phyloP scores from a whole-genome alignment of 164 flowering plant species.

The Saururus chinensis region DNA sequence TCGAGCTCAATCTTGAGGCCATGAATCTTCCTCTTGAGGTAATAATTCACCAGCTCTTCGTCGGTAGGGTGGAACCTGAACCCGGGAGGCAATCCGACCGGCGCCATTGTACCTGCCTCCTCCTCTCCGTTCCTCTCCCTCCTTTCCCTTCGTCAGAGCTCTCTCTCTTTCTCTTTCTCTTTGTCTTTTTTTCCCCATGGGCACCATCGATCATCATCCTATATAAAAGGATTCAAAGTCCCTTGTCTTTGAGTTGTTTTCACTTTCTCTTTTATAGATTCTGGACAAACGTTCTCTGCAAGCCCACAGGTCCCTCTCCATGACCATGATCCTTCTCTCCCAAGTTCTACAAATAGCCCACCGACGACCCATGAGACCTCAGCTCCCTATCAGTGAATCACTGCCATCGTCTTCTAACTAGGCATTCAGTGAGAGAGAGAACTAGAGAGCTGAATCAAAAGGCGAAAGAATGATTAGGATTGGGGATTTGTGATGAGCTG shows the following conservation, averaged over 20 bases:
- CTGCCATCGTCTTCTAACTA: neutral
- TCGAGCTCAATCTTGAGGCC: slow-evolving; percentile 80
- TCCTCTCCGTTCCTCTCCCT: neutral
- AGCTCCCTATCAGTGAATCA: neutral
- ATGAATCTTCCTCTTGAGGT: slow-evolving; percentile 73
- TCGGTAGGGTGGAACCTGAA: slow-evolving; percentile 90
- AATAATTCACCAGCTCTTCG: slow-evolving; percentile 83
- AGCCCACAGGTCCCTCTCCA: slow-evolving; percentile 24
- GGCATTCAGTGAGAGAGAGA: neutral
- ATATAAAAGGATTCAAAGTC: slow-evolving; percentile 48
- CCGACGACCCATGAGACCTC: neutral
- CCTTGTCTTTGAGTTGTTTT: slow-evolving; percentile 37
- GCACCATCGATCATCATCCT: slow-evolving; percentile 7
- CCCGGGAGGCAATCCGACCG: slow-evolving; percentile 83
- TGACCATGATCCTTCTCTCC: slow-evolving; percentile 1
- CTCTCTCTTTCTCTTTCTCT: slow-evolving; percentile 1
- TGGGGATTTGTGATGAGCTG: neutral
- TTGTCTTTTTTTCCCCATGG: slow-evolving; percentile 1
- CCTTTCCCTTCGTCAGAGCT: neutral
- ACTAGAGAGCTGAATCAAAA: neutral
- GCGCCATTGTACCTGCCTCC: slow-evolving; percentile 37
- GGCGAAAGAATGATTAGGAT: neutral
- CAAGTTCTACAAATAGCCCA: neutral
- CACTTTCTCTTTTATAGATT: slow-evolving; percentile 72
- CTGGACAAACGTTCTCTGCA: slow-evolving; percentile 66